Base-by-base conservation (phyloP, 2,329 filamentous ascomycete species). In the Fusarium agapanthi region DNA sequence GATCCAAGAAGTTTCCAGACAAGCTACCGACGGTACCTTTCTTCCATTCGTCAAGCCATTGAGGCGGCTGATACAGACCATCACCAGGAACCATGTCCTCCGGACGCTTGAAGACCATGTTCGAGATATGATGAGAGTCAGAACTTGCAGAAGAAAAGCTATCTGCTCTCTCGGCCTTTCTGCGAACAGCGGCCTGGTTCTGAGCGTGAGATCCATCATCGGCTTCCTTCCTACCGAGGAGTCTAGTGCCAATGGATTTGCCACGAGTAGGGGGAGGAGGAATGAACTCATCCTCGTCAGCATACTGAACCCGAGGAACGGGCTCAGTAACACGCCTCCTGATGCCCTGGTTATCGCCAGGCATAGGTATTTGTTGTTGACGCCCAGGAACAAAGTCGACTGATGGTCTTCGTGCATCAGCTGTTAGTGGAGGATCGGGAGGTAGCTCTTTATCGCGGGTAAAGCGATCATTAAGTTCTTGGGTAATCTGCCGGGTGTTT, bases 31-130 rank as follows among this genome's bases (percentile, higher is more conserved):
- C 85, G 0, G 88, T 89, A 13, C 87, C 91, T 76, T 90, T 90
- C 78, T 88, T 91, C 92, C 92, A 95, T 78, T 95, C 93, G 38
- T 93, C 88, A 13, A 95, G 83, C 77, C 89, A 90, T 61, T 84
- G 82, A 1, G 89, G 86, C 8, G 88, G 84, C 35, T 88, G 81
- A 77, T 93, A 94, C 41, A 88, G 80, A 22, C 87, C 87, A 59
- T 87, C 81, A 38, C 88, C 85, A 15, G 88, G 87, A 40, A 77
- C 78, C 63, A 86, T 78, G 28, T 83, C 80, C 48, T 84, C 81
- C 18, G 80, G 81, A 44, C 79, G 83, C 73, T 78, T 86, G 80
- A 79, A 86, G 55, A 80, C 79, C 80, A 80, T 82, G 69, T 81
- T 86, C 43, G 79, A 84, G 61, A 83, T 79, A 67, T 79, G 81